A percentile compares a stretch with the other conserved stretches of the same genome.
Conservation (phyloP, 2,329 filamentous ascomycete genomes). For the Fusarium sp. region DNA sequence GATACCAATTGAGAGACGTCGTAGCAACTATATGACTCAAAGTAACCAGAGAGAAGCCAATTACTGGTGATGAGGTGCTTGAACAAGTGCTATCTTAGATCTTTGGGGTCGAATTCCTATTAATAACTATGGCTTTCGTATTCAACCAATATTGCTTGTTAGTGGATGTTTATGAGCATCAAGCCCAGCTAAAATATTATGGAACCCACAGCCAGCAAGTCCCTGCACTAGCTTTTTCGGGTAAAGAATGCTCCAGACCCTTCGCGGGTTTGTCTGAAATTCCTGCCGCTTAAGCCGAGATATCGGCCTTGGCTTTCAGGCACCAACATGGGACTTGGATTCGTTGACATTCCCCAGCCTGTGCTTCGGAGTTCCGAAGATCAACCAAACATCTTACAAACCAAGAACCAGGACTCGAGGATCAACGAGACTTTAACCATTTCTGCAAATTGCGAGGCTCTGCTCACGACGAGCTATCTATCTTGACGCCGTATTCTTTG, state of each 20-base stretch:
- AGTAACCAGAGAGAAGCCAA: too few species aligned
- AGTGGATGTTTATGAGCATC: neutral
- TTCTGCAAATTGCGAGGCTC: constrained; percentile 6
- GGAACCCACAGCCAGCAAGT: neutral
- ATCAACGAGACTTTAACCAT: constrained; percentile 33
- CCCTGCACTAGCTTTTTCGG: constrained; percentile 6
- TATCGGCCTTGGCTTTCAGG: constrained; percentile 13
- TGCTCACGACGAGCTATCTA: constrained; percentile 6
- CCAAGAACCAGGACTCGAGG: constrained; percentile 29
- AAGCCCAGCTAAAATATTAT: neutral
- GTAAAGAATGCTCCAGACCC: neutral
- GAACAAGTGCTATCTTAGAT: too few species aligned
- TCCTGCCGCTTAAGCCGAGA: constrained; percentile 27
- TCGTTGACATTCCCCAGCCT: constrained; percentile 26
- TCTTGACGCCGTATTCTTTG: neutral
- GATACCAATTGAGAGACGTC: too few species aligned
- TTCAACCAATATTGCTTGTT: neutral
- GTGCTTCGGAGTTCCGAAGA: constrained; percentile 17
- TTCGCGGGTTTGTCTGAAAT: constrained; percentile 1
- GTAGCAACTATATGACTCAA: too few species aligned
- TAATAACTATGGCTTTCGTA: too few species aligned
- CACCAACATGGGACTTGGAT: constrained; percentile 5
- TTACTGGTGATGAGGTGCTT: too few species aligned
- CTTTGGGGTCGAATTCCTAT: too few species aligned
- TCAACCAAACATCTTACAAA: constrained; percentile 42